Conservation (phyloP, 2,329 filamentous ascomycete species). For the Aspergillus proliferans region DNA sequence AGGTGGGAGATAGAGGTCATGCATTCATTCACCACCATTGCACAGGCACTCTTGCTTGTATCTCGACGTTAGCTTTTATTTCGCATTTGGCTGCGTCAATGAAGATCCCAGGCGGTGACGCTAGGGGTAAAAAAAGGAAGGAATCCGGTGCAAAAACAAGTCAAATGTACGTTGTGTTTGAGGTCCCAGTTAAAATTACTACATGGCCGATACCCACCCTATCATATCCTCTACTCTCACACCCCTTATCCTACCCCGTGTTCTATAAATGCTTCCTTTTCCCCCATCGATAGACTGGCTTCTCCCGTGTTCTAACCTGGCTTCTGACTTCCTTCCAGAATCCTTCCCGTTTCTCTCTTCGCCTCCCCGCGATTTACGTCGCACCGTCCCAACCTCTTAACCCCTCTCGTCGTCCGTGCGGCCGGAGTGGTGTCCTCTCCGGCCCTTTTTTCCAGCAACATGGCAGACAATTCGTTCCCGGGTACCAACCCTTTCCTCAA, state of each 20-base stretch:
- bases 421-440: slow-evolving; percentile 24
- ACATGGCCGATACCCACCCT: slow-evolving; percentile 16
- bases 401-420: slow-evolving; percentile 17
- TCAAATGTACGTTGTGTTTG: slow-evolving; percentile 8
- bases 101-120: no score
- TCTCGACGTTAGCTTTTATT: no score
- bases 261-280: background rate
- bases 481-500: slow-evolving; percentile 76
- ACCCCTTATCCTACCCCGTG: slow-evolving; percentile 6
- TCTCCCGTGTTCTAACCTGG: slow-evolving; percentile 26
- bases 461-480: slow-evolving; percentile 69
- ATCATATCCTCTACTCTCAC: slow-evolving; percentile 2
- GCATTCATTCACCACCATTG: no score
- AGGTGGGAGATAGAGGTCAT: no score
- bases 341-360: slow-evolving; percentile 55
- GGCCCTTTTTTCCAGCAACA: slow-evolving; percentile 32
- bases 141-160: background rate
- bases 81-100: no score
- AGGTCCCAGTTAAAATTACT: slow-evolving; percentile 20
- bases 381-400: slow-evolving; percentile 54
- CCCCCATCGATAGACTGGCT: background rate
- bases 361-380: slow-evolving; percentile 50
- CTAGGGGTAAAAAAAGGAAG: slow-evolving; percentile 1
- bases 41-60: no score
- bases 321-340: slow-evolving; percentile 54